Evolutionary conservation across 2,329 filamentous ascomycete genomes (phyloP).

Genomic region (Colletotrichum gloeosporioides): DNA sequence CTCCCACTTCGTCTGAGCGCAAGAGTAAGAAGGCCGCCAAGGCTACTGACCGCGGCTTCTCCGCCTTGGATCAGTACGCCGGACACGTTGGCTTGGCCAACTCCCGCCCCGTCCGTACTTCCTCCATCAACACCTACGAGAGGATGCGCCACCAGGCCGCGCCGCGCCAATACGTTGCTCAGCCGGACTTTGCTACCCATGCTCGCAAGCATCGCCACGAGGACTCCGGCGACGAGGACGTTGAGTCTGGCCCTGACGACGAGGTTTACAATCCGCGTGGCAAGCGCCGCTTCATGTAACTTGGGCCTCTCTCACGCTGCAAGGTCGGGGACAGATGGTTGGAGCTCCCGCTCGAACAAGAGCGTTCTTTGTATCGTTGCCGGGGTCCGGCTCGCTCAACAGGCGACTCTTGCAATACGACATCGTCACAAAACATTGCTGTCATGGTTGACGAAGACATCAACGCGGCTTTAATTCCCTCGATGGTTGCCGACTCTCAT

Average conservation of each 20-base stretch:
- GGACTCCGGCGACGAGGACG: neutral
- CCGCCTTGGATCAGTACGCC: neutral
- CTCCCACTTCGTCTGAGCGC: neutral
- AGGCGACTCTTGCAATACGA: neutral
- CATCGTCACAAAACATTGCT: neutral
- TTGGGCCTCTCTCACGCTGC: neutral
- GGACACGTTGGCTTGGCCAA: conserved; percentile 6
- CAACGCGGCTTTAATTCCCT: neutral
- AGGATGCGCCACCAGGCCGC: neutral
- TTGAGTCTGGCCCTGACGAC: neutral
- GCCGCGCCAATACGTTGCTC: neutral
- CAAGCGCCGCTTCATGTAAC: neutral
- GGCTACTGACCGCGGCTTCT: neutral
- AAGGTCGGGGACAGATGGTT: neutral
- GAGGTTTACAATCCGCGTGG: neutral
- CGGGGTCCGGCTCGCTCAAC: neutral
- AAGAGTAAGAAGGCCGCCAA: neutral
- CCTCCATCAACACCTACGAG: conserved; percentile 14
- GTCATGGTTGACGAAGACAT: neutral
- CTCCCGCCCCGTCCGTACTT: conserved; percentile 10
- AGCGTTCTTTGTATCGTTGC: neutral
- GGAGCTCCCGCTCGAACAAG: neutral
- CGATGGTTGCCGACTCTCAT: neutral
- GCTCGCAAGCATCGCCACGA: neutral
- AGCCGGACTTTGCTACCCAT: neutral